Conservation (phyloP, 495 filamentous ascomycete species). For the Penicillium cataractarum region DNA sequence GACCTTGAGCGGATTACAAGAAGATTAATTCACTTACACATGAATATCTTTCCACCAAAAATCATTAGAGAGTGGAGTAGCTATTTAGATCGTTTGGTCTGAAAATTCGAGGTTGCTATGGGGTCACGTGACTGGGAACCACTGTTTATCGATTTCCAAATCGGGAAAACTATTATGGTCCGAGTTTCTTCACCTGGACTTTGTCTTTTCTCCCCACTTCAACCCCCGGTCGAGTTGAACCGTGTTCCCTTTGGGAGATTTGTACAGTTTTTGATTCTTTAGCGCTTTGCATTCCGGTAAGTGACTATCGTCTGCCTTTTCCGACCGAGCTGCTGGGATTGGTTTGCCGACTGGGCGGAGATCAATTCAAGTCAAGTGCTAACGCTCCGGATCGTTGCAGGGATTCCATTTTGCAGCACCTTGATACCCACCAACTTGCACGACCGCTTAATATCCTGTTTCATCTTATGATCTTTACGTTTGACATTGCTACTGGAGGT, state of each 20-base stretch:
- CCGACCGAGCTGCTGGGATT: slow-evolving; percentile 14
- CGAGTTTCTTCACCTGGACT: slow-evolving; percentile 25
- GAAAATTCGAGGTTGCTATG: slow-evolving; percentile 2
- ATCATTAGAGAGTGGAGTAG: neutral
- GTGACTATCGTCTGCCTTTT: slow-evolving; percentile 8
- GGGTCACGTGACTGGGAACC: slow-evolving; percentile 32
- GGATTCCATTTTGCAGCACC: slow-evolving; percentile 33
- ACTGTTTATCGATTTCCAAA: slow-evolving; percentile 51
- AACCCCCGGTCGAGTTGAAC: slow-evolving; percentile 25
- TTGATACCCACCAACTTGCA: slow-evolving; percentile 30
- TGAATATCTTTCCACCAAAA: neutral
- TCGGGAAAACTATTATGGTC: slow-evolving; percentile 45
- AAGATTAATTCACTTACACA: neutral
- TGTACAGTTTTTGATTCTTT: slow-evolving; percentile 36
- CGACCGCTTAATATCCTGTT: slow-evolving; percentile 18
- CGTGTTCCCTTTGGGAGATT: slow-evolving; percentile 18
- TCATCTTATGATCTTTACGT: slow-evolving; percentile 26
- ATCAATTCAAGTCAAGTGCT: slow-evolving; percentile 16
- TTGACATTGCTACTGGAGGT: slow-evolving; percentile 25
- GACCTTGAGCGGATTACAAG: no score
- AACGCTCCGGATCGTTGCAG: slow-evolving; percentile 30
- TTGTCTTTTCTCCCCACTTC: slow-evolving; percentile 26
- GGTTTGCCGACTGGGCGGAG: slow-evolving; percentile 26
- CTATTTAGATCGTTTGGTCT: neutral
- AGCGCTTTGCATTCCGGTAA: slow-evolving; percentile 38